phyloP scores from a whole-genome alignment of 2,329 filamentous ascomycete genomes.

The Balansia obtecta region DNA sequence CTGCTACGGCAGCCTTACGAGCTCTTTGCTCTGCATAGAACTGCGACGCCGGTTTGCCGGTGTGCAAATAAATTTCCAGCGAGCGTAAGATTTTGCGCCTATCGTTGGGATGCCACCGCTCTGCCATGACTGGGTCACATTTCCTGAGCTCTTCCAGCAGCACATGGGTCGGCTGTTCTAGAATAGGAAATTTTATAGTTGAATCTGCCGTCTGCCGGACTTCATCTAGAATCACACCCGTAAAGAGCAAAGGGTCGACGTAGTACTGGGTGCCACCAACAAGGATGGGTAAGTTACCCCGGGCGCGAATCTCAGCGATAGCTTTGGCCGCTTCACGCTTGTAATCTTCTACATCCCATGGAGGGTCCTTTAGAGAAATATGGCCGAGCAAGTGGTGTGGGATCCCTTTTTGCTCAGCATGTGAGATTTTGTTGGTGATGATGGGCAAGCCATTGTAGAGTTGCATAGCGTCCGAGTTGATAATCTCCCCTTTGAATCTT shows the following conservation, averaged over 20 bases:
- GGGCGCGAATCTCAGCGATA: slow-evolving; percentile 64
- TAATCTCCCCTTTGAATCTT: slow-evolving; percentile 79
- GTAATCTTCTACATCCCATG: slow-evolving; percentile 76
- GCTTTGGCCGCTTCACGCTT: slow-evolving; percentile 53
- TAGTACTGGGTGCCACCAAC: slow-evolving; percentile 97
- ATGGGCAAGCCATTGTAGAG: slow-evolving; percentile 85
- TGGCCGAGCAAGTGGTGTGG: slow-evolving; percentile 81
- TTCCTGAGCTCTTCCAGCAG: slow-evolving; percentile 62
- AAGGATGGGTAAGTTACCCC: slow-evolving; percentile 75
- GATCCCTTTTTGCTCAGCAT: slow-evolving; percentile 62
- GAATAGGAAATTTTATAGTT: slow-evolving; percentile 48
- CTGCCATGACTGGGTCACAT: slow-evolving; percentile 82
- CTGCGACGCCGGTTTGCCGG: slow-evolving; percentile 69
- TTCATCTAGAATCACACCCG: slow-evolving; percentile 42
- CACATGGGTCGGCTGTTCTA: slow-evolving; percentile 57
- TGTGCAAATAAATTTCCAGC: slow-evolving; percentile 78
- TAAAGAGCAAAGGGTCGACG: slow-evolving; percentile 73
- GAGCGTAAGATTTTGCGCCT: slow-evolving; percentile 79
- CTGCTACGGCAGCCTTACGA: slow-evolving; percentile 20
- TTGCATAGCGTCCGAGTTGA: slow-evolving; percentile 98
- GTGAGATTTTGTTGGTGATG: slow-evolving; percentile 86
- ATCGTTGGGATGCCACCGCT: slow-evolving; percentile 89
- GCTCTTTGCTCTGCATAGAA: slow-evolving; percentile 68
- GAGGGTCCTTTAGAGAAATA: slow-evolving; percentile 60
- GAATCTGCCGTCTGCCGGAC: slow-evolving; percentile 21